These are phyloP conservation scores for Erodium texanum DNA, from an alignment of 441 rosid species.

Conservation along the genomic window DNA sequence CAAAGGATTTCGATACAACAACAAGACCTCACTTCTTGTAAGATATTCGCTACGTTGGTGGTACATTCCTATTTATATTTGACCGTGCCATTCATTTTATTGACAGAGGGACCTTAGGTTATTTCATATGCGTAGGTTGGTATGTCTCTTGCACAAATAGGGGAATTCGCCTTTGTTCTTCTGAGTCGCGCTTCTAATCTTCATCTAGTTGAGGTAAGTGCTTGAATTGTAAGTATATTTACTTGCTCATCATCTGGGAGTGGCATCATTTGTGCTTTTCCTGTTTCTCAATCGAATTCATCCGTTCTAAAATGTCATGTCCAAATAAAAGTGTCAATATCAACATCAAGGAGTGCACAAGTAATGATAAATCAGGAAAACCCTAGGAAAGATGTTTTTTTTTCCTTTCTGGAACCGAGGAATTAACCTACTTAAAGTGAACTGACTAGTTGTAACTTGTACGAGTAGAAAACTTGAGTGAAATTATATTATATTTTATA, in stretches of 20 bases:
- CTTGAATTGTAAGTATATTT: not conserved
- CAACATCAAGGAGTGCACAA: not conserved
- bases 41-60: constrained; percentile 23
- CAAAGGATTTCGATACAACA: constrained; percentile 85
- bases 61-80: not conserved
- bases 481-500: not conserved
- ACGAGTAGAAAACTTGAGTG: not conserved
- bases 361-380: not conserved
- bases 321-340: not conserved
- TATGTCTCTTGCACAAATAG: constrained; percentile 92
- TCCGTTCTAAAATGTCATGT: not conserved
- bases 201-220: constrained; percentile 76
- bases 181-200: constrained; percentile 95
- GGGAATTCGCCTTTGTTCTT: constrained; percentile 95
- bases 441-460: not conserved
- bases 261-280: not conserved
- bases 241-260: not conserved
- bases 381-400: not conserved
- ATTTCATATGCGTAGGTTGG: constrained; percentile 56
- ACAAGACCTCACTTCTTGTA: constrained; percentile 87
- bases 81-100: constrained; percentile 4
- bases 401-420: not conserved
- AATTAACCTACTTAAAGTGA: not conserved
- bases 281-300: not conserved
- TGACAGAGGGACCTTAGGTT: constrained; percentile 20